phyloP scores from a whole-genome alignment of 2,329 filamentous ascomycete species.

The Ophiobolus disseminans region DNA sequence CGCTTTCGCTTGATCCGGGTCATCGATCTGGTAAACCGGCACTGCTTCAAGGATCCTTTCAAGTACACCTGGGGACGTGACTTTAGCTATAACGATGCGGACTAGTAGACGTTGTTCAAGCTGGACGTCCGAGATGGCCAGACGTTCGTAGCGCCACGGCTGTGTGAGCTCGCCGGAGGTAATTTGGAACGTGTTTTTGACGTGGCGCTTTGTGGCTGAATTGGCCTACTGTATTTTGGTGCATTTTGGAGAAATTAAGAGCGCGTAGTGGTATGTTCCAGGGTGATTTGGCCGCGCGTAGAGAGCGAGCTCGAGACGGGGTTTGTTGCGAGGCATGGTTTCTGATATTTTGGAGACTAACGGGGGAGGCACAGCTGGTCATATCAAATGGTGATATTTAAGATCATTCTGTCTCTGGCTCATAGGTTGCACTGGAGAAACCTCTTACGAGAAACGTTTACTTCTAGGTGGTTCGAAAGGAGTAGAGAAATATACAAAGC shows the following conservation, averaged over 20 bases:
- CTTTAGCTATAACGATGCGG: constrained; percentile 12
- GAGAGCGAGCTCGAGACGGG: constrained; percentile 27
- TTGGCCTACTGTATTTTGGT: neutral
- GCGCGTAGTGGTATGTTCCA: constrained; percentile 25
- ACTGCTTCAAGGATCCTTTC: constrained; percentile 1
- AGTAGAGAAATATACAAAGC: neutral
- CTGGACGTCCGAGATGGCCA: constrained; percentile 3
- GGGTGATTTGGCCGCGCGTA: constrained; percentile 31
- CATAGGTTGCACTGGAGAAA: no score
- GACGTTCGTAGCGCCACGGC: constrained; percentile 8
- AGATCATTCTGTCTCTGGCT: neutral
- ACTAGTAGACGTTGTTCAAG: constrained; percentile 7
- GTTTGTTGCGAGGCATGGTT: constrained; percentile 17
- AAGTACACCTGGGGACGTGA: neutral
- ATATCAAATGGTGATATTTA: neutral
- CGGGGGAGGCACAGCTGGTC: neutral
- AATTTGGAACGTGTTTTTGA: constrained; percentile 11
- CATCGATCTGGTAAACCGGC: constrained; percentile 9
- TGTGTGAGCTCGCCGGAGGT: neutral
- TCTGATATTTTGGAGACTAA: neutral
- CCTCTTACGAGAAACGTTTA: no score
- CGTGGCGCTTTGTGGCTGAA: constrained; percentile 5
- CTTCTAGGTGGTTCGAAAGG: no score
- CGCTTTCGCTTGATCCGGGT: neutral
- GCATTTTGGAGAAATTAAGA: constrained; percentile 26